phyloP scores from a whole-genome alignment of 106 monocot genomes.

The Allium cepa region DNA sequence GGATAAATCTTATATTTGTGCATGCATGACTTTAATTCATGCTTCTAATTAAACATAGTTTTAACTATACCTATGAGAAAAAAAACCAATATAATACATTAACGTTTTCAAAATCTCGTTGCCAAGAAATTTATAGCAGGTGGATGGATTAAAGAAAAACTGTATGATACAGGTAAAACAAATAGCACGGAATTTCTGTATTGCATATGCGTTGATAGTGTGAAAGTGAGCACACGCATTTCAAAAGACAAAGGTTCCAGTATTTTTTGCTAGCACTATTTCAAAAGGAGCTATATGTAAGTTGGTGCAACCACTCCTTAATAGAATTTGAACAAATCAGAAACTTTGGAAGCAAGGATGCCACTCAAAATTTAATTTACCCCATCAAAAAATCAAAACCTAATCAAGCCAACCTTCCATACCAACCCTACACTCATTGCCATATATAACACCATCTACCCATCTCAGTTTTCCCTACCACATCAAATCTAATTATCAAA shows the following conservation, averaged over 20 bases:
- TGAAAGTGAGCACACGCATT: background rate
- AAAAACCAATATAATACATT: too few relatives aligned
- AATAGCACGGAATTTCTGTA: too few relatives aligned
- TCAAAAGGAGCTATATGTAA: background rate
- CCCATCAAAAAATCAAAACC: slow-evolving; percentile 20
- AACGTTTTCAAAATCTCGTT: too few relatives aligned
- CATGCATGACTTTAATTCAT: too few relatives aligned
- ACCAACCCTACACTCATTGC: background rate
- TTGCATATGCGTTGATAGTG: too few relatives aligned
- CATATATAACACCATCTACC: background rate
- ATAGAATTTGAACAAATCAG: background rate
- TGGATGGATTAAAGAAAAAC: too few relatives aligned
- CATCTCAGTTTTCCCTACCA: background rate
- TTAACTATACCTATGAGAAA: too few relatives aligned
- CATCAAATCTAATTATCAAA: background rate
- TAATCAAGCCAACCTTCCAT: slow-evolving; percentile 11
- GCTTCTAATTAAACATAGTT: too few relatives aligned
- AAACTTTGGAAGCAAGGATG: background rate
- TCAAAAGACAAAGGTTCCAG: background rate
- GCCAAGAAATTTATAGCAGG: too few relatives aligned
- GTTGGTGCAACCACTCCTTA: slow-evolving; percentile 18
- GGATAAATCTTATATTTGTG: too few relatives aligned
- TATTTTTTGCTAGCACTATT: too few relatives aligned
- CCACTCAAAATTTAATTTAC: background rate
- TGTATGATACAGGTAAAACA: too few relatives aligned